A percentile compares a stretch with the other conserved stretches of the same genome.
Conservation (phyloP, 352 stramenopile species). For the Pythium vanterpoolii region DNA sequence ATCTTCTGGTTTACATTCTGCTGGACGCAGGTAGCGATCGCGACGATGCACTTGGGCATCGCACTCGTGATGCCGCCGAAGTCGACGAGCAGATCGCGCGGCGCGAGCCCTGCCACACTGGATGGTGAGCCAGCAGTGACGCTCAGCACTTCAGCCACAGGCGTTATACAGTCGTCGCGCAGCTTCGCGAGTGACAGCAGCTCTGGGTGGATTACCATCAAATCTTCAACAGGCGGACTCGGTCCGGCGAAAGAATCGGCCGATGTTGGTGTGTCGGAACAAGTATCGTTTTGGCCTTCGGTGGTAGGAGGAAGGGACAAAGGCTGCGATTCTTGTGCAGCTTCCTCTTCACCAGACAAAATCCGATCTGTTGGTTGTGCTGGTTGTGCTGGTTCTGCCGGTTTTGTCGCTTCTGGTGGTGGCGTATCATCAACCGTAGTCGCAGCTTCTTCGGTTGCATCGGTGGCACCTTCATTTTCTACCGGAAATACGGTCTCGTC, state of each 20-base stretch:
- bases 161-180: conserved; percentile 5
- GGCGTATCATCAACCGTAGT: no score
- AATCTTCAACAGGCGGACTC: background rate
- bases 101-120: conserved; percentile 36
- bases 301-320: background rate
- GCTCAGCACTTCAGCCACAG: conserved; percentile 50
- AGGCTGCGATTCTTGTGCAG: background rate
- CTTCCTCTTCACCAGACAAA: background rate
- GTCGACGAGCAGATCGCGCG: conserved; percentile 41
- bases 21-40: conserved; percentile 51
- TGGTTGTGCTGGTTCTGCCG: no score
- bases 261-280: no score
- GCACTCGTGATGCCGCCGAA: conserved; percentile 47
- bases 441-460: background rate
- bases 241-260: background rate
- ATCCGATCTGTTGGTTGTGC: no score
- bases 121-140: conserved; percentile 41
- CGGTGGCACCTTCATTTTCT: background rate
- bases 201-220: background rate
- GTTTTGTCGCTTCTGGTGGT: no score
- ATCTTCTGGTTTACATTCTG: conserved; percentile 36
- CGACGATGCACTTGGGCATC: conserved; percentile 47
- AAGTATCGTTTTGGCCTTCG: no score
- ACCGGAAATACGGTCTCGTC: background rate
- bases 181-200: conserved; percentile 4